Evolutionary conservation across 345 rosid genomes (phyloP).

Genomic region (Gossypium herbaceum): DNA sequence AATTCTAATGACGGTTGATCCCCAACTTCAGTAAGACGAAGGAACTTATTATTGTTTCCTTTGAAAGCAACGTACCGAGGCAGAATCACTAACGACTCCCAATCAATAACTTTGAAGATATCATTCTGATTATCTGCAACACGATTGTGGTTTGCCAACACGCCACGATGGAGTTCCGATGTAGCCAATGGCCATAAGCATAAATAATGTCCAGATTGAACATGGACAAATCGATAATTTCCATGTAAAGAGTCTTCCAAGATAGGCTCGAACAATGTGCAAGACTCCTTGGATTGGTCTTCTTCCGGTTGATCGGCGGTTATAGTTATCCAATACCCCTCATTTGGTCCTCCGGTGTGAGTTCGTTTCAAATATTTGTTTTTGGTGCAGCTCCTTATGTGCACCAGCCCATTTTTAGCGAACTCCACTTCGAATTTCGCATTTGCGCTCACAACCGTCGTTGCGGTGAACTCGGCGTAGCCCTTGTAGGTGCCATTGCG

Average conservation of each 20-base stretch:
- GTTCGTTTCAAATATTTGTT: background rate
- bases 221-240: background rate
- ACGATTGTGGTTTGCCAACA: too few species aligned
- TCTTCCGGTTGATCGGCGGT: background rate
- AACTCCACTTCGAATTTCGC: background rate
- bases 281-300: background rate
- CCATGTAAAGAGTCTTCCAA: rapidly evolving
- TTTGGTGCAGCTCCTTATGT: background rate
- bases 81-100: background rate
- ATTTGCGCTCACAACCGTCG: background rate
- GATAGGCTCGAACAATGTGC: background rate
- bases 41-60: background rate
- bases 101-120: background rate
- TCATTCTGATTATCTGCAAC: background rate
- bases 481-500: too few species aligned
- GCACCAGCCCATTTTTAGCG: background rate
- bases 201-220: background rate
- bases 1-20: background rate
- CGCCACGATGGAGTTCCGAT: too few species aligned
- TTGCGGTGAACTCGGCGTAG: too few species aligned
- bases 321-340: background rate
- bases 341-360: background rate
- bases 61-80: background rate
- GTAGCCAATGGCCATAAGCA: background rate
- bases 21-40: background rate